Base-by-base conservation (phyloP, 2,329 filamentous ascomycete genomes). In the Ascocoryne sarcoides region DNA sequence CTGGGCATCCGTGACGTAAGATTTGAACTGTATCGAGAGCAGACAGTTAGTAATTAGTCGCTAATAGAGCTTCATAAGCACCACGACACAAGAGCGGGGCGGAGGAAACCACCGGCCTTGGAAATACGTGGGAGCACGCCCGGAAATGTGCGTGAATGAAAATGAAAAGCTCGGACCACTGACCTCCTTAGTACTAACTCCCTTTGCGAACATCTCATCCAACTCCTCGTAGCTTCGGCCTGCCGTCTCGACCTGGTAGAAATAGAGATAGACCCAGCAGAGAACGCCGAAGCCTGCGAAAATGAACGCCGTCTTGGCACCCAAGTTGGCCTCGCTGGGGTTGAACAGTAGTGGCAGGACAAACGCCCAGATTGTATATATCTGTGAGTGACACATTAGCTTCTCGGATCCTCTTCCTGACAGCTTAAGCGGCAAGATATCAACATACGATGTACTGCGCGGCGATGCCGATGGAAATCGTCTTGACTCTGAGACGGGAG, bases 231-330 rank as follows among this genome's bases (percentile, higher is more conserved):
- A 49, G 14, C 45, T 32, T 37, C 50, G 45, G 32, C 16, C 40
- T 32, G 39, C 28, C 37, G 52, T 56, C 41, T 60, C 57, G 3
- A 67, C 67, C 60, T 62, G 56, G 42, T 44, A 62, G 42, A 58
- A 57, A 54, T 56, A 64, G 35, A 63, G 36, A 41, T 57, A 63
- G 7, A 62, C 46, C 8, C 60, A 41, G 19, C 50, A 61, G 3
- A 63, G 37, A 3, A 64, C 44, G 4, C 53, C 48, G 4, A 65
- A 32, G 0, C 53, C 62, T 1, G 53, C 59, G 37, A 64, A 68
- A 4, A 66, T 51, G 33, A 67, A 68, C 0, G 53, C 54, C 0
- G 61, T 61, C 45, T 66, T 65, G 1, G 57, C 62, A 7, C 64
- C 62, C 0, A 67, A 56, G 10, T 62, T 61, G 0, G 56, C 56